Evolutionary conservation across 305 asterid species (phyloP), one percentile per base, ranked within the genome.

Genomic region (Fraxinus greggii): DNA sequence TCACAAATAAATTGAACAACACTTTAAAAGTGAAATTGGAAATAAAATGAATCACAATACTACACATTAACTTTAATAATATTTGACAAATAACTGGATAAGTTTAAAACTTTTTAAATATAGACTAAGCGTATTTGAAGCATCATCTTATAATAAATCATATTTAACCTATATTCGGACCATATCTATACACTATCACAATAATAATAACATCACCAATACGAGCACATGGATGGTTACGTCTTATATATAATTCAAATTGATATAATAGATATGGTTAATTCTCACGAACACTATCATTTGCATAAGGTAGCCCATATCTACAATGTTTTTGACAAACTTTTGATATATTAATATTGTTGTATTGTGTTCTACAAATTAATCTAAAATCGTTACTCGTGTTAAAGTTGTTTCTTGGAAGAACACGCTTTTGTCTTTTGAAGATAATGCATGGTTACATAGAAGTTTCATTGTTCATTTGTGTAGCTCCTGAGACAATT

Each of bases 381-480:
- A 26, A 65, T 67, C 74, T 67, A 10, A 24, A 26, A 65, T 65
- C n/a, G 0, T 67, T 67, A 24, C 36, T 24, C 28, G 29, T 67
- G 36, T 28, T 67, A 67, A 67, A 67, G 74, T 67, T 67, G 35
- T 67, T 67, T 67, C 74, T 67, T 67, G 74, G 74, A 65, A 65
- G 17, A 59, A 56, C 35, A 63, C 32, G 29, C 72, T 21, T 10
- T 65, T 65, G 73, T 65, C 72, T 65, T 65, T 28, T 65, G 35
- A 59, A 7, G 69, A 59, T 59, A 59, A 59, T 19, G 29, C 28
- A 21, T 51, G 9, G 17, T 42, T 23, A 23, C 26, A 7, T 19
- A 56, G 28, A 59, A 19, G 69, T 59, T 59, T 59, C 69, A 21
- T 59, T 2, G 69, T 59, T 61, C 72, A 61, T 24, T 56, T 63